Evolutionary conservation across 306 rosid species (phyloP).

Genomic region (Cucurbita maxima): DNA sequence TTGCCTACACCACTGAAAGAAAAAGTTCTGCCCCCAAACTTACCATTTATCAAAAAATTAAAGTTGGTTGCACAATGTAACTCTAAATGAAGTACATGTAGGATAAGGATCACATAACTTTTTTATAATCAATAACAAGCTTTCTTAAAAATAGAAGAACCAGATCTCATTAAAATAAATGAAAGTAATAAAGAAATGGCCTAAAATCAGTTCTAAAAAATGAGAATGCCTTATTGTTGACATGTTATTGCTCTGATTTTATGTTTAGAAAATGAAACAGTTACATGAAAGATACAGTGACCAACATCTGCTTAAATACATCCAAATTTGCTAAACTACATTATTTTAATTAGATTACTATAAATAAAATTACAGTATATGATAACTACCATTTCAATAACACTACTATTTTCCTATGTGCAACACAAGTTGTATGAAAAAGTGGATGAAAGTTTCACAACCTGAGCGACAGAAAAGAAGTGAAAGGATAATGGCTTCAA

Average conservation of each 20-base stretch:
- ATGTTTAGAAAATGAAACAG: neutral
- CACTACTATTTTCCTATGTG: neutral
- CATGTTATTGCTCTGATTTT: neutral
- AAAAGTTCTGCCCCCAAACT: neutral
- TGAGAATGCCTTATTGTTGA: neutral
- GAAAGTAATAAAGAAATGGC: neutral
- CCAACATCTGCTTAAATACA: neutral
- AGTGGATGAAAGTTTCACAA: slow-evolving; percentile 13
- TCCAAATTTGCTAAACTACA: neutral
- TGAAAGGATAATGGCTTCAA: slow-evolving; percentile 73
- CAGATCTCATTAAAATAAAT: neutral
- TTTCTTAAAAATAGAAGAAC: neutral
- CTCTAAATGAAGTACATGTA: neutral
- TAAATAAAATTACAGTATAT: neutral
- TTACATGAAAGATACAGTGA: neutral
- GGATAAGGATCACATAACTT: neutral
- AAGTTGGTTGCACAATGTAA: neutral
- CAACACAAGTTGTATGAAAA: neutral
- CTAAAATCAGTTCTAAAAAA: neutral
- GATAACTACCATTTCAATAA: neutral
- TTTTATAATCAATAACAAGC: neutral
- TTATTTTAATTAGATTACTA: neutral
- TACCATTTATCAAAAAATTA: neutral
- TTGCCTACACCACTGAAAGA: neutral
- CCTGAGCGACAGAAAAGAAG: slow-evolving; percentile 90